Conservation (phyloP, 768 basidiomycete genomes). For the Pleurotus cornucopiae region DNA sequence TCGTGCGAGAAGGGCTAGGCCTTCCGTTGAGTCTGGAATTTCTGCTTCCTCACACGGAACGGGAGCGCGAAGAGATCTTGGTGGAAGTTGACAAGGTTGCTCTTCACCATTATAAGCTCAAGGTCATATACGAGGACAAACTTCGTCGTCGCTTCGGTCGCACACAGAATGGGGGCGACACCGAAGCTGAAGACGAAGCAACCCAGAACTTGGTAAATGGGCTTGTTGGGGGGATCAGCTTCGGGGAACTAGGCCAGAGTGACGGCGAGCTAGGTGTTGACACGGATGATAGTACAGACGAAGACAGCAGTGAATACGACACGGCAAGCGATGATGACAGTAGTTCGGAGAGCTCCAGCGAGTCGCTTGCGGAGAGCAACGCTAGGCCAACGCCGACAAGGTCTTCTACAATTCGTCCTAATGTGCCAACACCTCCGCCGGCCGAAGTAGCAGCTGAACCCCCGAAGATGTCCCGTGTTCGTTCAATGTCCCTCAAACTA, state of each 20-base stretch:
- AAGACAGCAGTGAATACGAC: slow-evolving; percentile 36
- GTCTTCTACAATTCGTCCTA: slow-evolving; percentile 11
- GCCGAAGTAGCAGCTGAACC: not conserved
- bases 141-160: slow-evolving; percentile 81
- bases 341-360: slow-evolving; percentile 24
- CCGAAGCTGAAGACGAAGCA: slow-evolving; percentile 80
- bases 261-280: slow-evolving; percentile 78
- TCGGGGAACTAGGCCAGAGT: slow-evolving; percentile 73
- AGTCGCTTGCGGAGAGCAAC: slow-evolving; percentile 12
- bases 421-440: slow-evolving; percentile 12
- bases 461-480: slow-evolving; percentile 6
- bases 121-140: slow-evolving; percentile 89
- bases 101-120: slow-evolving; percentile 90
- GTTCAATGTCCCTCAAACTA: slow-evolving; percentile 41
- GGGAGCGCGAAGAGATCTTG: slow-evolving; percentile 73
- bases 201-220: slow-evolving; percentile 74
- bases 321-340: slow-evolving; percentile 27
- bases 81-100: slow-evolving; percentile 87
- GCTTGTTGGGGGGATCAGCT: slow-evolving; percentile 76
- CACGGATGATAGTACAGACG: slow-evolving; percentile 45
- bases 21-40: slow-evolving; percentile 78
- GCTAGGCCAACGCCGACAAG: not conserved
- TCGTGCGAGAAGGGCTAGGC: slow-evolving; percentile 86
- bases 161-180: slow-evolving; percentile 44
- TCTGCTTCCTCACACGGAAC: slow-evolving; percentile 77